A percentile compares a stretch with the other conserved stretches of the same genome.
Conservation (phyloP, 2,329 filamentous ascomycete genomes). For the Graphiopsis chlorocephala region DNA sequence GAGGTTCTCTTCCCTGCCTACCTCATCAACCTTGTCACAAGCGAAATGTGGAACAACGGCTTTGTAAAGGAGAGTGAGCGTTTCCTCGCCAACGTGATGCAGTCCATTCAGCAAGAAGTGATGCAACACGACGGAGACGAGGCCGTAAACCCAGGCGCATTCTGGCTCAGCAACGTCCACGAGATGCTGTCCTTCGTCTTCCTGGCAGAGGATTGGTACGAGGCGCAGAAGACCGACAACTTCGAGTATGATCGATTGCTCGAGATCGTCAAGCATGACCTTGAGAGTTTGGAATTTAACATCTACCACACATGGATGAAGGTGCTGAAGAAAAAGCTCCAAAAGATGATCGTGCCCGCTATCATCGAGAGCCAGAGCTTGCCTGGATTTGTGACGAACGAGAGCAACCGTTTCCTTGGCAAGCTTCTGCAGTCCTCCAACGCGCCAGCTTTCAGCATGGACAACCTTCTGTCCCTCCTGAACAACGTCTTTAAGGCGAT, state of each 20-base stretch:
- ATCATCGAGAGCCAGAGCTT: conserved; percentile 99
- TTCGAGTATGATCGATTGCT: conserved; percentile 97
- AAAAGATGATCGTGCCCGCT: conserved; percentile 99
- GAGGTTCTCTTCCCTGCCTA: conserved; percentile 98
- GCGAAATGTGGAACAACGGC: conserved; percentile 99
- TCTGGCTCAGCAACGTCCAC: conserved; percentile 99
- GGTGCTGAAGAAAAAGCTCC: conserved; percentile 96
- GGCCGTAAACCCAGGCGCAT: conserved; percentile 92
- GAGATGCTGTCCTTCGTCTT: conserved; percentile 99
- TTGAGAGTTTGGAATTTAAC: conserved; percentile 98
- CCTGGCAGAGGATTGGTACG: conserved; percentile 98
- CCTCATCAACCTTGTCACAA: conserved; percentile 97
- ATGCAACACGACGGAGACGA: conserved; percentile 99
- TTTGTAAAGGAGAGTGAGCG: conserved; percentile 99
- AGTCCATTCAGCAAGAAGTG: conserved; percentile 97
- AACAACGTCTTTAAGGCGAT: conserved; percentile 98
- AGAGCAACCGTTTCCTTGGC: conserved; percentile 96
- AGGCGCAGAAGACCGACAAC: conserved; percentile 98
- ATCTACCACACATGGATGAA: conserved; percentile 99
- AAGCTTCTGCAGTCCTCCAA: conserved; percentile 91
- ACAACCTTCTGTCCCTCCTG: conserved; percentile 89
- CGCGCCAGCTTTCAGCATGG: conserved; percentile 97
- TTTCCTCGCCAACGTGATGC: conserved; percentile 99
- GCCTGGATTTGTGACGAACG: conserved; percentile 96
- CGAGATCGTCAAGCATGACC: conserved; percentile 98